Percentiles rank a stretch among this genome's conserved stretches.
These are phyloP conservation scores for Globisporangium abappressorium DNA, from an alignment of 352 stramenopile genomes.

Conservation along the genomic window DNA sequence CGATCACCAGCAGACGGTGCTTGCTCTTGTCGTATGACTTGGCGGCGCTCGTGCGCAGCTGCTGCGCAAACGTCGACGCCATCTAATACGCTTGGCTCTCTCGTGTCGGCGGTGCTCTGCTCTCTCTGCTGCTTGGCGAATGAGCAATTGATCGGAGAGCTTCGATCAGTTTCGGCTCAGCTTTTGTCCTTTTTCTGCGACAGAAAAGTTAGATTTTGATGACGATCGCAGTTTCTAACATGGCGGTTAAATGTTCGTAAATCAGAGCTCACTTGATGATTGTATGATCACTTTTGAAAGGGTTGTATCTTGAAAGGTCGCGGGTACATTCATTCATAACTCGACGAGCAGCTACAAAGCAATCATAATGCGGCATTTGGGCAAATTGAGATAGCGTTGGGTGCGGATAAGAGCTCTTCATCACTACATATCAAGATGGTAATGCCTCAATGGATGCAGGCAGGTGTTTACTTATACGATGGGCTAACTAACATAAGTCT, in stretches of 20 bases:
- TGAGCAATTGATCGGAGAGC: neutral
- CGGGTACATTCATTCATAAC: neutral
- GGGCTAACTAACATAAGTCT: neutral
- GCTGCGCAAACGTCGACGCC: neutral
- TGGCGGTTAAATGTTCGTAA: neutral
- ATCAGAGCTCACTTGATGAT: neutral
- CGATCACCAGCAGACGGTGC: constrained; percentile 82
- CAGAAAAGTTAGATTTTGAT: neutral
- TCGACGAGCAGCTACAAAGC: neutral
- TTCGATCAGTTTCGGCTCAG: neutral
- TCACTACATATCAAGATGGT: neutral
- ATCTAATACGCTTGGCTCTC: neutral
- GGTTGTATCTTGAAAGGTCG: neutral
- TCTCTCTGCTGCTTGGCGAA: neutral
- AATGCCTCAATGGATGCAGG: neutral
- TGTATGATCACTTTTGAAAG: neutral
- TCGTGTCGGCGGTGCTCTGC: neutral
- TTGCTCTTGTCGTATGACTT: constrained; percentile 65
- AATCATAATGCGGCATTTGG: neutral
- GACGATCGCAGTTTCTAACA: neutral
- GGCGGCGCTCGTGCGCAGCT: constrained; percentile 28
- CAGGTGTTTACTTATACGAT: neutral
- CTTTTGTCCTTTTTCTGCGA: neutral
- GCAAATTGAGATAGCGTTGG: neutral
- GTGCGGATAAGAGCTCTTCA: neutral